Percentiles rank a stretch among this genome's conserved stretches.
phyloP scores from a whole-genome alignment of 116 monocot genomes.

The Papilionanthe hybrid region DNA sequence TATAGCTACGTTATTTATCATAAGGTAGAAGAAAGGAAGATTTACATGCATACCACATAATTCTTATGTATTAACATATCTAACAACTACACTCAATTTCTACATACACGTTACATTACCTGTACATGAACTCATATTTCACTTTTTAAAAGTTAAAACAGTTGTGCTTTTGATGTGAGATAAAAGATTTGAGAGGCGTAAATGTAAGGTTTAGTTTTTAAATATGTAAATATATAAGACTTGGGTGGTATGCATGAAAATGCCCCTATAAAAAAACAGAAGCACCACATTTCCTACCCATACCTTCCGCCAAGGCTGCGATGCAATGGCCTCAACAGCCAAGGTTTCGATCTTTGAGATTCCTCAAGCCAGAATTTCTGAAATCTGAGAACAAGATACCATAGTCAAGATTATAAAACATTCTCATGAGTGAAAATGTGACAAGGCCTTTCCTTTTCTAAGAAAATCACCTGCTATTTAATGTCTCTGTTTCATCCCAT shows the following conservation, averaged over 20 bases:
- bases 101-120: too few species aligned
- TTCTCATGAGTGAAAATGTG: not conserved
- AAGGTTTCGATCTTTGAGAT: conserved; percentile 69
- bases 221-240: too few species aligned
- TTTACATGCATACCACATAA: too few species aligned
- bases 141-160: too few species aligned
- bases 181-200: too few species aligned
- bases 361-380: conserved; percentile 81
- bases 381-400: conserved; percentile 45
- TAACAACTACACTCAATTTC: too few species aligned
- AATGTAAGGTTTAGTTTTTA: too few species aligned
- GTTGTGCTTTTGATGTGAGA: too few species aligned
- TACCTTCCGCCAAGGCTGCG: conserved; percentile 87
- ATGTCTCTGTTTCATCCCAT: conserved; percentile 93
- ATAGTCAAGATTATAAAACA: not conserved
- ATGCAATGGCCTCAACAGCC: conserved; percentile 84
- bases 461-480: conserved; percentile 46
- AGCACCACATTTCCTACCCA: conserved; percentile 2
- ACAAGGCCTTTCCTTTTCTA: conserved; percentile 1
- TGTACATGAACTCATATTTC: too few species aligned
- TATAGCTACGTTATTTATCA: not conserved
- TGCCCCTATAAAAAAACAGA: not conserved
- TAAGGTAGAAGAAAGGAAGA: too few species aligned
- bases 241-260: too few species aligned
- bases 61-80: too few species aligned